Evolutionary conservation across 2,329 filamentous ascomycete species (phyloP), one percentile per base, ranked within the genome.

Genomic region (Xylaria sp.): DNA sequence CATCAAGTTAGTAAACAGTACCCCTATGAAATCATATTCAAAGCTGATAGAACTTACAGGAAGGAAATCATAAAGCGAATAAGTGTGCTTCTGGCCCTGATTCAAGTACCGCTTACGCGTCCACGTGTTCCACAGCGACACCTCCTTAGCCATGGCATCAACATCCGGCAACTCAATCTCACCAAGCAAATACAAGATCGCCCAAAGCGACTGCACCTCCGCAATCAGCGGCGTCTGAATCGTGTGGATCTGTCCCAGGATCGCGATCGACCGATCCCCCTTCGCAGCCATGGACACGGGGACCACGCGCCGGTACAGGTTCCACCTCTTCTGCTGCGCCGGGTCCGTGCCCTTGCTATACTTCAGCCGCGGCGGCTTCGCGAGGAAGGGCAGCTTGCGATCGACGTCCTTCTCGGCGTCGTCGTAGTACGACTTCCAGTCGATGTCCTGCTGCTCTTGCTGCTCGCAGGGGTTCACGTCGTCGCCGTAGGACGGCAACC

Each of bases 81-180:
- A 72, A 1, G 71, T 58, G 39, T 65, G 59, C 55, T 70, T 72
- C 35, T 64, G 59, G 3, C 73, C 73, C 54, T 72, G 68, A 16
- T 55, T 60, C 1, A 71, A 52, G 58, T 73, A 73, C 7, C 71
- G 59, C 64, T 68, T 70, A 1, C 68, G 62, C 1, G 69, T 72
- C 73, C 73, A 75, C 0, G 67, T 68, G 56, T 73, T 73, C 67
- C 66, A 73, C 13, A 64, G 61, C 2, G 72, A 66, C 16, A 72
- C 66, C 56, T 74, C 72, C 34, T 59, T 57, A 2, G 59, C 67
- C 71, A 73, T 73, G 2, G 61, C 62, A 8, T 68, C 62, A 4
- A 63, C 57, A n/a, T 60, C 55, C 4, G 72, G 73, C n/a, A 73
- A 55, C 11, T 69, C 63, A 16, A 72, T 35, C 47, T 69, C 58